Base-by-base conservation (phyloP, 306 rosid genomes). In the Canavalia gladiata region DNA sequence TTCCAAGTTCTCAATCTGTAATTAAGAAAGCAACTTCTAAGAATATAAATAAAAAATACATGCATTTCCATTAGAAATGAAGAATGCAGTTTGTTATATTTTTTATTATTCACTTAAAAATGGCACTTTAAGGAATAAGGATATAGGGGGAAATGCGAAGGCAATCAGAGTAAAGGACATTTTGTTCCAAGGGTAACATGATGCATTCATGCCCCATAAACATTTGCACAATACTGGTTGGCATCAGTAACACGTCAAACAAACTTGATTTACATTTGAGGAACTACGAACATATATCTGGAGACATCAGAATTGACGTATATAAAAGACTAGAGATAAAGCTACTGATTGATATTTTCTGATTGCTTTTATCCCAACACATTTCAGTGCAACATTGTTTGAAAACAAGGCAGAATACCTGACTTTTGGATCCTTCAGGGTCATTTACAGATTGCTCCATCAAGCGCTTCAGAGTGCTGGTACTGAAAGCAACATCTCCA, bases 401-500 rank as follows among this genome's bases (percentile, higher is more conserved):
- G 30, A 37, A 77, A 39, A 54, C 46, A 35, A 35, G 55, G 78
- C 30, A 58, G 28, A 47, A 81, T 90, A 94, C 99, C 89, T 94
- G 99, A 77, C 72, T 72, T 91, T 90, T 92, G 28, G 87, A 92
- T 84, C 88, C 85, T 72, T 92, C 97, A 33, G 99, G 94, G 37
- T 96, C 94, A 84, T 87, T 87, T 55, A 86, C 87, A 35, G 98
- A 94, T 83, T 94, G 97, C 88, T 96, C 99, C 66, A 87, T 88
- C 88, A 96, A 82, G 62, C 99, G 99, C 87, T 92, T 96, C 86
- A 96, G 89, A 75, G 99, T 90, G 87, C 99, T 96, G 79, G 99
- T 94, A 86, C 92, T 87, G 74, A 96, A 92, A 59, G 99, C 99
- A 79, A 96, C 86, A 80, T 96, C 99, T 75, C 97, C 99, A 63